These are phyloP conservation scores for Euphorbia pulcherrima DNA, from an alignment of 345 rosid genomes.

Conservation along the genomic window DNA sequence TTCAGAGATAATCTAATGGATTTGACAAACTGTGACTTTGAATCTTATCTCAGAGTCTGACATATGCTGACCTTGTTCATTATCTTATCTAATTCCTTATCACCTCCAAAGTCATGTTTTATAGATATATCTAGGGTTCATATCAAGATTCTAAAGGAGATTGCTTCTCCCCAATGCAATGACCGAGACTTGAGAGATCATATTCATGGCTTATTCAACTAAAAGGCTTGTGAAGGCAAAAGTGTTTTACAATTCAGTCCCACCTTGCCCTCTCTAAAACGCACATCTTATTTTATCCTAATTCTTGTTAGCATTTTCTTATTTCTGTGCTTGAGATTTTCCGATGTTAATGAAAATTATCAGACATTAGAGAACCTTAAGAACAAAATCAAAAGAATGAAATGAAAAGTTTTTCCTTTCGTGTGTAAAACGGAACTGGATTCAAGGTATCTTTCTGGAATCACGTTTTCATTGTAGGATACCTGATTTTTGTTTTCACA, in stretches of 20 bases:
- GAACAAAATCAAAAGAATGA: conserved; percentile 61
- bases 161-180: conserved; percentile 28
- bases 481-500: conserved; percentile 18
- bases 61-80: conserved; percentile 1
- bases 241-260: conserved; percentile 35
- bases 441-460: conserved; percentile 6
- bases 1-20: neutral
- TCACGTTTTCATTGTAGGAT: conserved; percentile 20
- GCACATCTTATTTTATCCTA: conserved; percentile 33
- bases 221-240: conserved; percentile 44
- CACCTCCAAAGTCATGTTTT: conserved; percentile 1
- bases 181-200: conserved; percentile 39
- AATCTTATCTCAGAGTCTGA: neutral
- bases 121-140: conserved; percentile 18
- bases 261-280: conserved; percentile 42
- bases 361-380: conserved; percentile 45
- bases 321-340: conserved; percentile 22
- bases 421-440: conserved; percentile 4
- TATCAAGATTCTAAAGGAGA: conserved; percentile 35
- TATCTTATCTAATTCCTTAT: conserved; percentile 11
- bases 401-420: conserved; percentile 55
- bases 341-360: conserved; percentile 46
- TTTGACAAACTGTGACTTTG: neutral
- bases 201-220: conserved; percentile 36
- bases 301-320: conserved; percentile 5